phyloP scores from a whole-genome alignment of 225 moss, liverwort and hornwort genomes.

The Antitrichia curtipendula region DNA sequence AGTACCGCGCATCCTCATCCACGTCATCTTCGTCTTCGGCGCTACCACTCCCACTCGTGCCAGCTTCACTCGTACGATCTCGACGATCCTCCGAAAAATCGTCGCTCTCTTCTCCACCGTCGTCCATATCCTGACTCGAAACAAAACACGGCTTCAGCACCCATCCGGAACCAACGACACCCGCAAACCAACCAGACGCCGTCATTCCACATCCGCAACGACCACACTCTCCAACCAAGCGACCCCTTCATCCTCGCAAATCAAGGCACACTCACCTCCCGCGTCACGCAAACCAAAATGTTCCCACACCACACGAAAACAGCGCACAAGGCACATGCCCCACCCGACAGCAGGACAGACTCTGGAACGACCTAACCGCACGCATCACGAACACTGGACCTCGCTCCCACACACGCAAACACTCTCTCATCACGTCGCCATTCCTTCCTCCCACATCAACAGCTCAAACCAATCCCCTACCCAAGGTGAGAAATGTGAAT shows the following conservation, averaged over 20 bases:
- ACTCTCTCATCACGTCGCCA: neutral
- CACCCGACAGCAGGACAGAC: neutral
- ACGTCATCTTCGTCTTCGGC: neutral
- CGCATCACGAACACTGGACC: neutral
- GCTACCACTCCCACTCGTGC: constrained; percentile 64
- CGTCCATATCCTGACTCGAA: neutral
- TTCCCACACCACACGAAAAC: neutral
- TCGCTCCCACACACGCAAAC: neutral
- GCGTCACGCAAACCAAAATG: neutral
- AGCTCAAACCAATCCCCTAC: neutral
- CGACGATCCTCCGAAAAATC: constrained; percentile 50
- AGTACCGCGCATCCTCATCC: constrained; percentile 9
- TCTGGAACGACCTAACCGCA: neutral
- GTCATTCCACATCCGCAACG: neutral
- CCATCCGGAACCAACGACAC: neutral
- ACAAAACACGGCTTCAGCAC: neutral
- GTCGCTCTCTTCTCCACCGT: constrained; percentile 8
- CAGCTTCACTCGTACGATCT: constrained; percentile 94
- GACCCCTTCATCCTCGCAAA: neutral
- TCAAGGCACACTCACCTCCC: neutral
- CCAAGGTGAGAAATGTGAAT: neutral
- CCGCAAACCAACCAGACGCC: neutral
- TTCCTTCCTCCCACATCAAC: neutral
- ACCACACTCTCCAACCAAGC: neutral
- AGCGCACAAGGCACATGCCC: neutral